Conservation (phyloP, 768 basidiomycete species). For the Boletus vinaceobasis region DNA sequence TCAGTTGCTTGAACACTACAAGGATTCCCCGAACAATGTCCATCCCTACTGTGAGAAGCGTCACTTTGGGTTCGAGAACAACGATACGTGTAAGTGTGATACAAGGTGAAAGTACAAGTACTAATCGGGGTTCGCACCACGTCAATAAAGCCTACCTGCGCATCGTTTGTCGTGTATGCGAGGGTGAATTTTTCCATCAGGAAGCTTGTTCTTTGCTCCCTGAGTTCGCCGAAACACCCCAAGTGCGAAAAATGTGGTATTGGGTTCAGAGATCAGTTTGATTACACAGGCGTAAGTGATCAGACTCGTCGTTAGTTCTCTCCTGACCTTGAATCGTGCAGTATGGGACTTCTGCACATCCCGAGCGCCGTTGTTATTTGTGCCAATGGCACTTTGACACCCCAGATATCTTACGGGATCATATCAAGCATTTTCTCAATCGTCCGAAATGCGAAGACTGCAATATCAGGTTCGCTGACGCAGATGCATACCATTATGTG, state of each 20-base stretch:
- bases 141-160: slow-evolving; percentile 35
- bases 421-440: slow-evolving; percentile 38
- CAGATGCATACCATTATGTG: slow-evolving; percentile 37
- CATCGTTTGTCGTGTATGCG: slow-evolving; percentile 32
- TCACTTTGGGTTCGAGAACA: slow-evolving; percentile 33
- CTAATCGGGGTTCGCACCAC: slow-evolving; percentile 32
- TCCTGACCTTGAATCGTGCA: slow-evolving; percentile 15
- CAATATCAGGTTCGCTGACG: slow-evolving; percentile 39
- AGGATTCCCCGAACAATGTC: slow-evolving; percentile 28
- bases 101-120: neutral
- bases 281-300: slow-evolving; percentile 27
- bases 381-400: slow-evolving; percentile 42
- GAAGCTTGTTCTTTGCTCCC: slow-evolving; percentile 26
- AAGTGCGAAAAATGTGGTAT: slow-evolving; percentile 25
- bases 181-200: slow-evolving; percentile 19
- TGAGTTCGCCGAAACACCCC: slow-evolving; percentile 26
- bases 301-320: neutral
- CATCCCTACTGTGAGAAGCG: slow-evolving; percentile 40
- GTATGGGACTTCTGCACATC: slow-evolving; percentile 32
- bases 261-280: slow-evolving; percentile 26
- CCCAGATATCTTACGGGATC: slow-evolving; percentile 34
- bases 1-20: slow-evolving; percentile 40
- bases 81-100: no score
- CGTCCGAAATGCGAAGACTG: slow-evolving; percentile 48
- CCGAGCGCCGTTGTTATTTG: slow-evolving; percentile 31